phyloP scores from a whole-genome alignment of 2,329 filamentous ascomycete genomes.

The Amauroascus verrucosus region DNA sequence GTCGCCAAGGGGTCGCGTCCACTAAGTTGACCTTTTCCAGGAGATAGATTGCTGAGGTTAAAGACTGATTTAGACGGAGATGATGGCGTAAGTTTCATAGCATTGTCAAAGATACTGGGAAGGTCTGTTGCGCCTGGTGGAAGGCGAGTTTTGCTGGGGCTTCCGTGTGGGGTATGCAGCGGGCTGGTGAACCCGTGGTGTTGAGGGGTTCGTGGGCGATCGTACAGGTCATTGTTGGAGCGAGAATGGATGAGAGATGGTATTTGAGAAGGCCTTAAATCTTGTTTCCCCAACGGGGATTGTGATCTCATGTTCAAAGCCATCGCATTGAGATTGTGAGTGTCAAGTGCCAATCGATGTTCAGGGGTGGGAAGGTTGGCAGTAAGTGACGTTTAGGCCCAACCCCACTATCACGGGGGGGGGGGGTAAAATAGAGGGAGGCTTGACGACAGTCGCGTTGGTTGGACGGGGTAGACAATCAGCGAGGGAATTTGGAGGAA shows the following conservation, averaged over 20 bases:
- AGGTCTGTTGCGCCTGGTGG: constrained; percentile 41
- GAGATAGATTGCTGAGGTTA: constrained; percentile 33
- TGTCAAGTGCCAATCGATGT: background rate
- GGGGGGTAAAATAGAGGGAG: background rate
- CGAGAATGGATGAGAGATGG: constrained; percentile 42
- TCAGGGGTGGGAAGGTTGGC: background rate
- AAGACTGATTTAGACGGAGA: constrained; percentile 36
- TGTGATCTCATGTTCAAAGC: constrained; percentile 26
- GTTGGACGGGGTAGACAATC: background rate
- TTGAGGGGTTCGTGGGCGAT: constrained; percentile 38
- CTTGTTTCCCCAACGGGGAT: constrained; percentile 26
- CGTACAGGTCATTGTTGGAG: constrained; percentile 38
- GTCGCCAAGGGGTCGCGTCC: constrained; percentile 26
- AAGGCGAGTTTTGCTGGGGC: constrained; percentile 41
- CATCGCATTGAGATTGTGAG: constrained; percentile 21
- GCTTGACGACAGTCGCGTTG: background rate
- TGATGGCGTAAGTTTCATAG: constrained; percentile 39
- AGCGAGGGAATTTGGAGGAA: no score
- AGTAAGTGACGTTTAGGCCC: background rate
- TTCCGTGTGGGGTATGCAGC: constrained; percentile 40
- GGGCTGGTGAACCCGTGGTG: constrained; percentile 40
- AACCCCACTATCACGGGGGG: constrained; percentile 8
- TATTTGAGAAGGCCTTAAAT: constrained; percentile 35
- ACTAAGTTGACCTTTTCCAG: constrained; percentile 27
- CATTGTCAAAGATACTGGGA: constrained; percentile 42